phyloP scores from a whole-genome alignment of 2,329 filamentous ascomycete species.

The Botrytis medusae region DNA sequence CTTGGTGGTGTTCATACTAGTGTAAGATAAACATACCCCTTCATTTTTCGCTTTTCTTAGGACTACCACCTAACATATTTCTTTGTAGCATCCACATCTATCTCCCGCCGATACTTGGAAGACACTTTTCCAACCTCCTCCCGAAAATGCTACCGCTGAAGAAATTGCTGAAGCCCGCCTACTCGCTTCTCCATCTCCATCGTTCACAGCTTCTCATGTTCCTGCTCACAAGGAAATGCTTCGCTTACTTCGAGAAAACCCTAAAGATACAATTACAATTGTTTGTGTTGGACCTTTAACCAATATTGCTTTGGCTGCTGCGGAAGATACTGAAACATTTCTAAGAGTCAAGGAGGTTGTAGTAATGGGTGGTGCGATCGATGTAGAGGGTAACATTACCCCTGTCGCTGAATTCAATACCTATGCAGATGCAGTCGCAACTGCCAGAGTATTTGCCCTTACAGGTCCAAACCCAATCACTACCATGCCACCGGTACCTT shows the following conservation, averaged over 20 bases:
- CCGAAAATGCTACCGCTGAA: conserved; percentile 49
- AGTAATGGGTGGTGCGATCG: conserved; percentile 90
- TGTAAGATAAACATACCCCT: conserved; percentile 40
- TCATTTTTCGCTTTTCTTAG: too few species aligned
- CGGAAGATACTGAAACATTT: conserved; percentile 86
- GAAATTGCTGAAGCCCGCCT: conserved; percentile 39
- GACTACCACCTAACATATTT: conserved; percentile 24
- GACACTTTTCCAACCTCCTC: conserved; percentile 57
- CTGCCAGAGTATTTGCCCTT: conserved; percentile 74
- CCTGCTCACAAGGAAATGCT: conserved; percentile 85
- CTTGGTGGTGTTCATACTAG: conserved; percentile 71
- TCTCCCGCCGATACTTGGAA: conserved; percentile 74
- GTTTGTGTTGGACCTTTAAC: conserved; percentile 88
- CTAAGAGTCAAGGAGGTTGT: conserved; percentile 86
- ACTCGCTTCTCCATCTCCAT: conserved; percentile 41
- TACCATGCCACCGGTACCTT: conserved; percentile 73
- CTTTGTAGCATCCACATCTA: conserved; percentile 66
- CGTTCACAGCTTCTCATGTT: conserved; percentile 74
- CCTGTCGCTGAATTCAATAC: conserved; percentile 94
- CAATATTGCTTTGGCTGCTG: conserved; percentile 87
- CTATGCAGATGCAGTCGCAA: conserved; percentile 80
- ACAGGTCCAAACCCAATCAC: conserved; percentile 71
- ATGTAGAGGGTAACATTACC: conserved; percentile 76
- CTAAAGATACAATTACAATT: conserved; percentile 82
- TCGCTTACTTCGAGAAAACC: conserved; percentile 78